phyloP scores from a whole-genome alignment of 768 basidiomycete genomes.

The Amanita brunnescens region DNA sequence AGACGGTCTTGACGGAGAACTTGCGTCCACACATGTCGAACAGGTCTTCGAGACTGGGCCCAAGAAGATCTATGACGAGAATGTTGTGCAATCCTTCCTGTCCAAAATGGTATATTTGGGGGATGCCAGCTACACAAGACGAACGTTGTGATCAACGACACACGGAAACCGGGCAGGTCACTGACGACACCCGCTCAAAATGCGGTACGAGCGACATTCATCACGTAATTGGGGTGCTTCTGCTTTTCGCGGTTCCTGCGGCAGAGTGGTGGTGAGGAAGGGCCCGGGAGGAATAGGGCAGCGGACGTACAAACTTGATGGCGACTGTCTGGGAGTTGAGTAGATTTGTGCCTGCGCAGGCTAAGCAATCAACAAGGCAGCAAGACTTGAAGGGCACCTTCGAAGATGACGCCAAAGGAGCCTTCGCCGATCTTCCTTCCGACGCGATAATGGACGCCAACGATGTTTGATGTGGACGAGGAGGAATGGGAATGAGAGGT shows the following conservation, averaged over 20 bases:
- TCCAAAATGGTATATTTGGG: constrained; percentile 99
- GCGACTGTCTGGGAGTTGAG: constrained; percentile 98
- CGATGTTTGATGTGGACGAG: constrained; percentile 64
- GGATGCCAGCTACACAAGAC: constrained; percentile 71
- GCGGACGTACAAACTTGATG: constrained; percentile 98
- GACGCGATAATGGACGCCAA: constrained; percentile 95
- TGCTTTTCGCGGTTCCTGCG: constrained; percentile 83
- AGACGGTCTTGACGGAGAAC: constrained; percentile 96
- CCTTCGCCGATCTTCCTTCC: constrained; percentile 99
- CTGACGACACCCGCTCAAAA: constrained; percentile 83
- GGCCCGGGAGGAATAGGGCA: constrained; percentile 1
- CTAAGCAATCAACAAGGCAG: not conserved
- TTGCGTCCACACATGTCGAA: constrained; percentile 99
- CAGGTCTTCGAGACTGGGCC: constrained; percentile 93
- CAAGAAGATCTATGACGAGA: constrained; percentile 95
- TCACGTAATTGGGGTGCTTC: constrained; percentile 97
- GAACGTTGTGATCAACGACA: constrained; percentile 12
- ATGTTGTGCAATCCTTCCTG: constrained; percentile 99
- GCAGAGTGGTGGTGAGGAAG: constrained; percentile 11
- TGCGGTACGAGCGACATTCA: constrained; percentile 96
- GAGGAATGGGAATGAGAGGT: constrained; percentile 50
- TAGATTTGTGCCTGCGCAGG: constrained; percentile 75
- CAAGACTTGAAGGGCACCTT: constrained; percentile 40
- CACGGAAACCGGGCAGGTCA: constrained; percentile 16
- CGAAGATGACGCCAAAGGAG: constrained; percentile 93